phyloP scores from a whole-genome alignment of 331 rosid genomes.

The Quercus lobata region DNA sequence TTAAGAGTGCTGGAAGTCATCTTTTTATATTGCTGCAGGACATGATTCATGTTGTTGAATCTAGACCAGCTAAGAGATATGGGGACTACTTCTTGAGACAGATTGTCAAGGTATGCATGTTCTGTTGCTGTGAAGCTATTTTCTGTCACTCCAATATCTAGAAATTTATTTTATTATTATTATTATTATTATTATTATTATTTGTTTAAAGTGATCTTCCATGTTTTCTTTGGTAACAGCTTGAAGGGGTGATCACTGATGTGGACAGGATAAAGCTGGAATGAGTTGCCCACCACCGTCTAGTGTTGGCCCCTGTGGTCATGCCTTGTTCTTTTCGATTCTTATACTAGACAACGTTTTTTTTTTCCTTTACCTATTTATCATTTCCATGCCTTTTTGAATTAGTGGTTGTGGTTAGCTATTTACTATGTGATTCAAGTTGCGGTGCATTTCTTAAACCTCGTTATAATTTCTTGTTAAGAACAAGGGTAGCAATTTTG shows the following conservation, averaged over 20 bases:
- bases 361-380: slow-evolving; percentile 1
- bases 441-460: background rate
- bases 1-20: slow-evolving; percentile 1
- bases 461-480: background rate
- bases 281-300: slow-evolving; percentile 24
- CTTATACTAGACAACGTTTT: slow-evolving; percentile 14
- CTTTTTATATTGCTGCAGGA: slow-evolving; percentile 55
- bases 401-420: slow-evolving; percentile 20
- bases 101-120: slow-evolving; percentile 63
- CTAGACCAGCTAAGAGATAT: slow-evolving; percentile 66
- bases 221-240: slow-evolving; percentile 40
- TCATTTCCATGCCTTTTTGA: slow-evolving; percentile 9
- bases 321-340: slow-evolving; percentile 14
- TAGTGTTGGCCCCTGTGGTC: background rate
- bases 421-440: background rate
- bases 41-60: slow-evolving; percentile 56
- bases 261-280: slow-evolving; percentile 84
- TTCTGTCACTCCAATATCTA: background rate
- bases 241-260: slow-evolving; percentile 79
- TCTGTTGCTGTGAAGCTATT: slow-evolving; percentile 1
- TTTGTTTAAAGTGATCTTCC: background rate
- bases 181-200: background rate
- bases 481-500: background rate
- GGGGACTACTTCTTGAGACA: slow-evolving; percentile 95
- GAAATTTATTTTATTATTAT: background rate